A percentile compares a stretch with the other conserved stretches of the same genome.
These are phyloP conservation scores for Ophiosphaerella herpotricha DNA, from an alignment of 2,329 filamentous ascomycete species.

Conservation along the genomic window DNA sequence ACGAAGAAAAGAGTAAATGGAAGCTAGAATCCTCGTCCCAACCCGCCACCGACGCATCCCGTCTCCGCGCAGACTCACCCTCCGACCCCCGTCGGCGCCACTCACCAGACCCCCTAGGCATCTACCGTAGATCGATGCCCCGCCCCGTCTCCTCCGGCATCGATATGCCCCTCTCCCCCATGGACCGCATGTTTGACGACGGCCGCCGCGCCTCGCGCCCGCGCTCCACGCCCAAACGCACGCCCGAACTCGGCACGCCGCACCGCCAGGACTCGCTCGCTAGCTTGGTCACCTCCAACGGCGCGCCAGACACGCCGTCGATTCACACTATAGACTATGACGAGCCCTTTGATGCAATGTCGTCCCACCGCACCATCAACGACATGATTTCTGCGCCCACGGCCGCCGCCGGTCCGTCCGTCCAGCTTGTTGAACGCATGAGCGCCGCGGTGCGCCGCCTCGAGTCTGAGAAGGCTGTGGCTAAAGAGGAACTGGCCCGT, in stretches of 20 bases:
- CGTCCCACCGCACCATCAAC: constrained; percentile 66
- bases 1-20: constrained; percentile 68
- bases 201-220: constrained; percentile 41
- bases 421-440: constrained; percentile 96
- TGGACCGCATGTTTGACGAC: constrained; percentile 44
- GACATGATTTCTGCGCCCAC: constrained; percentile 91
- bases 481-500: constrained; percentile 81
- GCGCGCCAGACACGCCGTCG: constrained; percentile 51
- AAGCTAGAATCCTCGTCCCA: constrained; percentile 52
- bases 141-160: constrained; percentile 37
- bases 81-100: constrained; percentile 47
- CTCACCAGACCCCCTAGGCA: constrained; percentile 44
- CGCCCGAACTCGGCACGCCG: constrained; percentile 44
- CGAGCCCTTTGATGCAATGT: constrained; percentile 60
- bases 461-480: constrained; percentile 87
- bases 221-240: constrained; percentile 35
- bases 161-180: constrained; percentile 39
- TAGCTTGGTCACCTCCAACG: constrained; percentile 43
- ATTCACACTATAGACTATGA: constrained; percentile 52
- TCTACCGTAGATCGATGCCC: constrained; percentile 36
- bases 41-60: constrained; percentile 25
- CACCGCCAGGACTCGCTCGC: constrained; percentile 43
- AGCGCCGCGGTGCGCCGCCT: constrained; percentile 88
- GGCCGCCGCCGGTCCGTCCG: constrained; percentile 85
- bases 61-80: constrained; percentile 45